Base-by-base conservation (phyloP, 331 rosid genomes). In the Rosa hybrid region DNA sequence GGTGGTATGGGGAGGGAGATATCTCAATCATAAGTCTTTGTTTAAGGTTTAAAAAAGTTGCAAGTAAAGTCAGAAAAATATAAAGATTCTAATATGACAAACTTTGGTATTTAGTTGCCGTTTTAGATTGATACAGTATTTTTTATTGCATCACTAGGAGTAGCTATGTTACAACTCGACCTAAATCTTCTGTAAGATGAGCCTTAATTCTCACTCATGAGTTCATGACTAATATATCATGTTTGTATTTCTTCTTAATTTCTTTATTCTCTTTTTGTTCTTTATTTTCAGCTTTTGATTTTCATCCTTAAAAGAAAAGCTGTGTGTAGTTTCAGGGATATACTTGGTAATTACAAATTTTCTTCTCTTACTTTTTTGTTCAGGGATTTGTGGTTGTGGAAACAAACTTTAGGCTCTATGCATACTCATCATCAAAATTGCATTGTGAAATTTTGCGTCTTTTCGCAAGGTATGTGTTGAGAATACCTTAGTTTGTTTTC, bases 361-460 rank as follows among this genome's bases (percentile, higher is more conserved):
- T n/a, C 8, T 68, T 21, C 4, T 34, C 44, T 76, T 51, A 75
- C 42, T 77, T 41, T 63, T 49, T 57, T 79, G 46, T 78, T 53
- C 83, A 93, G 98, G 97, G 98, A 23, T 93, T 90, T 77, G 97
- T 93, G 67, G 98, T 95, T 39, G 97, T 93, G 78, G 99, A 93
- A 85, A 93, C 98, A 60, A 93, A 95, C 82, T 95, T 95, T 84
- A 88, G 97, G 82, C 83, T 89, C 76, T 93, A 95, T 77, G 99
- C 99, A 49, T 93, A 95, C 88, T 93, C 98, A 16, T 44, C 96
- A 77, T 95, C 97, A 62, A 95, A 86, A 80, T 87, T 95, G 80
- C 99, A 91, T 77, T 93, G 93, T 85, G 98, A 95, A 88, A 93
- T 95, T 80, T 90, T 95, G 79, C 92, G 97, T 62, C 94, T 91